Evolutionary conservation across 257 asterid species (phyloP).

Genomic region (Solanum paucissectum): DNA sequence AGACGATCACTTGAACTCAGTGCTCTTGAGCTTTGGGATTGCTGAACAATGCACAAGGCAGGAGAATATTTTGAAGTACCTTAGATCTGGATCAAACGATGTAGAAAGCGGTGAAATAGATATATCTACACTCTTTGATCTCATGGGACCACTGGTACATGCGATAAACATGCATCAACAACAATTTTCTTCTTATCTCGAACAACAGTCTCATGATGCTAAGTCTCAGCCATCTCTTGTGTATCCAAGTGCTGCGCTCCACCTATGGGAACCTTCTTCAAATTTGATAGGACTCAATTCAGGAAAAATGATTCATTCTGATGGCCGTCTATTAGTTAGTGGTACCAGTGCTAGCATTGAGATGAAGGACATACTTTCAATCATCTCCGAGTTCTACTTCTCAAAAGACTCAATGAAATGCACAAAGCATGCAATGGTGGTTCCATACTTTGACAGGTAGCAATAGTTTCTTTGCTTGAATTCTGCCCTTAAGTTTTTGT

Average conservation of each 20-base stretch:
- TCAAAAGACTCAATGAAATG: slow-evolving; percentile 33
- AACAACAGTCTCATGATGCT: slow-evolving; percentile 12
- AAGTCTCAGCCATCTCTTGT: slow-evolving; percentile 34
- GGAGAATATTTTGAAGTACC: slow-evolving; percentile 50
- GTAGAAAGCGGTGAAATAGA: slow-evolving; percentile 30
- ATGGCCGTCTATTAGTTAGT: slow-evolving; percentile 17
- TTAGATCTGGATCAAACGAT: slow-evolving; percentile 44
- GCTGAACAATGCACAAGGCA: slow-evolving; percentile 45
- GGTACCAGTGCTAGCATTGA: slow-evolving; percentile 14
- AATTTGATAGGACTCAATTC: slow-evolving; percentile 10
- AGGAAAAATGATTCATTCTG: slow-evolving; percentile 10
- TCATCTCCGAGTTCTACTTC: slow-evolving; percentile 30
- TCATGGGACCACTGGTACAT: slow-evolving; percentile 34
- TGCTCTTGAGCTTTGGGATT: slow-evolving; percentile 43
- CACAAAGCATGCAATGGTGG: slow-evolving; percentile 57
- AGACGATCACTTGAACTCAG: slow-evolving; percentile 32
- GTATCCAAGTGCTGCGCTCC: slow-evolving; percentile 42
- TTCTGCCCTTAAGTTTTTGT: not conserved
- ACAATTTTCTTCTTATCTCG: slow-evolving; percentile 15
- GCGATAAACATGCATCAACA: slow-evolving; percentile 23
- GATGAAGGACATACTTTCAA: slow-evolving; percentile 39
- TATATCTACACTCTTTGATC: slow-evolving; percentile 27
- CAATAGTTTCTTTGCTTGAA: not conserved
- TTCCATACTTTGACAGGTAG: slow-evolving; percentile 91
- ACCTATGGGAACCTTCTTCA: slow-evolving; percentile 28